phyloP scores from a whole-genome alignment of 176 grass and related monocot species.

The Ensete glaucum region DNA sequence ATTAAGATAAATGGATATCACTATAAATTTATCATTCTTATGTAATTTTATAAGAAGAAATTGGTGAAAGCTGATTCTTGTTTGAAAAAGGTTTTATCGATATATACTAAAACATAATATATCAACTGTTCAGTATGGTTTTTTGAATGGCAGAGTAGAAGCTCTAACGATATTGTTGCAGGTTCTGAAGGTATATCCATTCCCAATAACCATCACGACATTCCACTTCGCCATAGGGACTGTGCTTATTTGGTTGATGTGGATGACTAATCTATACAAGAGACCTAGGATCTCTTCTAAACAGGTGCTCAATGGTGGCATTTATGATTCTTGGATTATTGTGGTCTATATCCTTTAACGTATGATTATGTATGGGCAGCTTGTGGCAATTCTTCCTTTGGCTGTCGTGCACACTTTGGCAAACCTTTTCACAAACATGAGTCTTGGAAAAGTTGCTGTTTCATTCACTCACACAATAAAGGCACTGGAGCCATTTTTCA shows the following conservation, averaged over 20 bases:
- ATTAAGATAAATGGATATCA: no score
- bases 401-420: conserved; percentile 75
- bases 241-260: conserved; percentile 53
- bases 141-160: not conserved
- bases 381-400: conserved; percentile 63
- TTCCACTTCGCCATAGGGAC: conserved; percentile 66
- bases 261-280: conserved; percentile 55
- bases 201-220: conserved; percentile 67
- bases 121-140: not conserved
- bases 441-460: conserved; percentile 78
- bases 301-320: conserved; percentile 32
- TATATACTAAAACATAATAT: not conserved
- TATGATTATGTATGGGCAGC: conserved; percentile 30
- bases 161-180: conserved; percentile 19
- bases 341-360: conserved; percentile 11
- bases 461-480: conserved; percentile 96
- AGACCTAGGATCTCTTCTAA: conserved; percentile 60
- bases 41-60: not conserved
- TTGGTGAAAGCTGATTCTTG: not conserved
- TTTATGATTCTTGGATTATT: conserved; percentile 11
- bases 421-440: conserved; percentile 86
- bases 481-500: conserved; percentile 73
- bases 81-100: not conserved
- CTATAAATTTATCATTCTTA: not conserved
- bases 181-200: conserved; percentile 71